Evolutionary conservation across 192 early-diverging fungal species (phyloP), one percentile per base, ranked within the genome.

Genomic region (Coemansia sp.): DNA sequence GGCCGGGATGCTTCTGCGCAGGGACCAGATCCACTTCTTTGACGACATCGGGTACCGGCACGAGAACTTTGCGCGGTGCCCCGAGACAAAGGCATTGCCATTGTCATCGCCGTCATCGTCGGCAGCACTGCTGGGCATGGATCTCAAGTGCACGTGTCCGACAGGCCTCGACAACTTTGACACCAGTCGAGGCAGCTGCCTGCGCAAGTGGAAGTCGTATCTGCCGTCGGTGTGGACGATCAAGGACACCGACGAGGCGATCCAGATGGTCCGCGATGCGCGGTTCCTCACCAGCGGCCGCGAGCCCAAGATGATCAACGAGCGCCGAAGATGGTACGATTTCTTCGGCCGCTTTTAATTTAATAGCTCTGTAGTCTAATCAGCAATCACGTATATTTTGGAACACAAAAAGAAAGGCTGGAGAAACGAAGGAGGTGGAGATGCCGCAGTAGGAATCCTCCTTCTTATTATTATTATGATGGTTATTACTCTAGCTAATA

Each of bases 21-120:
- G 49, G 47, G 65, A 79, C 0, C 84, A 91, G 59, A 77, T 92
- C 11, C 90, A 91, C 42, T 92, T 87, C 64, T 92, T 92, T 53
- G 79, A 92, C 63, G 89, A 92, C 54, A 91, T 92, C 59, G 91
- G 89, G 12, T 91, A 91, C 64, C 65, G 64, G 16, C 88, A 89
- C 42, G 78, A 71, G 15, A 58, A 66, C 10, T 74, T 79, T 53
- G 68, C 59, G 16, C 76, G 68, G n/a, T 84, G 81, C 23, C 70
- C 81, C 38, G 8, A 10, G 6, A 15, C 52, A 9, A 19, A 8
- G 16, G 49, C 9, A 19, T 16, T 19, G 32, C 0, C 32, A 32
- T 32, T 32, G 32, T 32, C 32, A 32, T 32, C 4, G 32, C 4
- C 32, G 4, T 32, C 32, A 4, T 32, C 32, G 32, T 32, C 32